Conservation (phyloP, 2,329 filamentous ascomycete species). For the Tympanopsis confertula region DNA sequence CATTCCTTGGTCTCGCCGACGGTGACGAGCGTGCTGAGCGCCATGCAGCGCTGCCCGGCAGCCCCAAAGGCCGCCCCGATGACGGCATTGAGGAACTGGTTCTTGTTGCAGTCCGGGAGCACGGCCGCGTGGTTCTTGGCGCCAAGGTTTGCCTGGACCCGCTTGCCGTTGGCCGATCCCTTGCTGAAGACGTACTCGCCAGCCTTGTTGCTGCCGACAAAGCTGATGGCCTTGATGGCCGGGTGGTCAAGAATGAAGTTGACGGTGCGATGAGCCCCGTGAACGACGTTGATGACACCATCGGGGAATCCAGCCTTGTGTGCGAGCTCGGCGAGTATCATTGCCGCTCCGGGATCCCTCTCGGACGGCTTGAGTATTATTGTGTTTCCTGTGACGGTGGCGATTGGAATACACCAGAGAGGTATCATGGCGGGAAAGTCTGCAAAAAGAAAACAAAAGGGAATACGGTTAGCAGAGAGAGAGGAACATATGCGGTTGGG, state of each 20-base stretch:
- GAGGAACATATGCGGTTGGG: not conserved
- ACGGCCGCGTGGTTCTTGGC: constrained; percentile 62
- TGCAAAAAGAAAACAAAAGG: constrained; percentile 13
- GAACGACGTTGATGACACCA: constrained; percentile 56
- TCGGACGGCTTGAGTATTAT: constrained; percentile 56
- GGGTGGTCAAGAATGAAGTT: constrained; percentile 61
- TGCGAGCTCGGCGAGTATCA: constrained; percentile 46
- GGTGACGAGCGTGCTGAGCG: constrained; percentile 51
- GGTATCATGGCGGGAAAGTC: constrained; percentile 65
- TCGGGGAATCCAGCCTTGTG: constrained; percentile 44
- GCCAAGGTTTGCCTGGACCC: constrained; percentile 57
- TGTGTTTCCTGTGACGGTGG: constrained; percentile 53
- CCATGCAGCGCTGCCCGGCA: constrained; percentile 61
- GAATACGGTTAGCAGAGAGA: not conserved
- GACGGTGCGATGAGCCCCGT: constrained; percentile 52
- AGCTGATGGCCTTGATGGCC: constrained; percentile 57
- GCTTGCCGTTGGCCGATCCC: constrained; percentile 57
- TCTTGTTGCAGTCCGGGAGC: constrained; percentile 58
- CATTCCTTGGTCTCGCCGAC: constrained; percentile 56
- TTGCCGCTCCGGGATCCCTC: constrained; percentile 51
- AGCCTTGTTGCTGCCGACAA: constrained; percentile 57
- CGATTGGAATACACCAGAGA: constrained; percentile 54
- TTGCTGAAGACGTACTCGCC: constrained; percentile 59
- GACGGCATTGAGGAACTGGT: constrained; percentile 55
- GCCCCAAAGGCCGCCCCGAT: constrained; percentile 58